Base-by-base conservation (phyloP, 148 eudicot genomes). In the Vaccinium corymbosum region DNA sequence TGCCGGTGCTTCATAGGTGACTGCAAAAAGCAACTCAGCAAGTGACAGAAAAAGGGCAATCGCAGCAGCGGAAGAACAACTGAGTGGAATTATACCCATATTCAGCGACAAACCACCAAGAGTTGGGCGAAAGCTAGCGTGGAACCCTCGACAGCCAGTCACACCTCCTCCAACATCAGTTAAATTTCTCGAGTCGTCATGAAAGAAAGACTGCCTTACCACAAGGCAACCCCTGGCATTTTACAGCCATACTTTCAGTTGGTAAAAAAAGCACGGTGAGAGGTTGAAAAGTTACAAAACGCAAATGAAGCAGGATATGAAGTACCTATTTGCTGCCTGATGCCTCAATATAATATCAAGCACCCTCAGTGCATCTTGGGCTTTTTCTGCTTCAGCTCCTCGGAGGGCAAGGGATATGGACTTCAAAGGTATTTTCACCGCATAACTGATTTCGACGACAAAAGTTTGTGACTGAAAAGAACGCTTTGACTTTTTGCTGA, bases 191-290 rank as follows among this genome's bases (percentile, higher is more conserved):
- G 94, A 88, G 83, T 94, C 97, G 80, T 91, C 91, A 73, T 90
- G 91, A 81, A 93, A 97, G 79, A 91, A 93, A n/a, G 99, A 94
- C 83, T 97, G 97, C 56, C 93, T 87, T 51, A 94, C 92, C 87
- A 91, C 75, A 83, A 94, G 93, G 87, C 95, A 94, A 15, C 97
- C 95, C 90, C 95, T 94, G 22, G 88, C 88, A 90, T 76, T 57
- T 71, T 51, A 81, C 53, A 87, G 71, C 17, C 71, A 79, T 52
- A 75, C 12, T 35, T 55, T 80, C 22, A 80, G 27, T 66, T 49
- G 59, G 62, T 17, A 83, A 48, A 49, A 78, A 32, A 11, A 38
- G 6, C 32, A 10, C 1, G 50, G 29, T 46, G 68, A 72, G 16
- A 20, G 16, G 7, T 7, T 14, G 3, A 74, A 83, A 76, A 64